A percentile compares a stretch with the other conserved stretches of the same genome.
Evolutionary conservation across 768 basidiomycete species (phyloP).

Genomic region (Lentinula sp.): DNA sequence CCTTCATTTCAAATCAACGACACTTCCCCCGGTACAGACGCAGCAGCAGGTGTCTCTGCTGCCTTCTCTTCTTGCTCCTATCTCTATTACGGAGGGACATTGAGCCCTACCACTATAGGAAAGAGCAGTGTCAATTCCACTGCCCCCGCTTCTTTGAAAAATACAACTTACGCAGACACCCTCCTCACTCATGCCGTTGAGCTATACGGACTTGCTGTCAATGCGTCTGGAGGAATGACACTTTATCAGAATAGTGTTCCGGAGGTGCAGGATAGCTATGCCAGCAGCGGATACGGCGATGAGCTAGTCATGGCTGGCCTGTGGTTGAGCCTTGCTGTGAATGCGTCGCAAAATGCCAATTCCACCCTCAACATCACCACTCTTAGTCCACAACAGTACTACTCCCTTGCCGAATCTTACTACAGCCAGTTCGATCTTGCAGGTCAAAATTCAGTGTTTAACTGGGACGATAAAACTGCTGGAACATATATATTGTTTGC

Average conservation of each 20-base stretch:
- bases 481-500: conserved; percentile 71
- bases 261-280: conserved; percentile 54
- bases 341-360: conserved; percentile 16
- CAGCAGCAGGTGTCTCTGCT: conserved; percentile 75
- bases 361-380: conserved; percentile 24
- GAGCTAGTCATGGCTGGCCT: conserved; percentile 74
- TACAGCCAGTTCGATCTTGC: conserved; percentile 53
- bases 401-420: conserved; percentile 55
- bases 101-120: conserved; percentile 30
- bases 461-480: conserved; percentile 85
- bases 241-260: conserved; percentile 72
- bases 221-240: conserved; percentile 51
- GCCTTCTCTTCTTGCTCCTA: conserved; percentile 86
- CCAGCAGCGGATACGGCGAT: conserved; percentile 66
- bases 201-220: conserved; percentile 73
- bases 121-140: conserved; percentile 29
- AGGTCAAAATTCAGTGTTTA: conserved; percentile 57
- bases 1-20: conserved; percentile 75
- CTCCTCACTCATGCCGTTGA: conserved; percentile 71
- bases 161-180: conserved; percentile 63
- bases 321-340: conserved; percentile 67
- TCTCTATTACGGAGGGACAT: conserved; percentile 61
- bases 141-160: conserved; percentile 60
- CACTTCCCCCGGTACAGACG: conserved; percentile 85
- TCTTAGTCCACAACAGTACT: conserved; percentile 27